Conservation (phyloP, 225 moss, liverwort and hornwort species). For the Pseudoscleropodium purum region DNA sequence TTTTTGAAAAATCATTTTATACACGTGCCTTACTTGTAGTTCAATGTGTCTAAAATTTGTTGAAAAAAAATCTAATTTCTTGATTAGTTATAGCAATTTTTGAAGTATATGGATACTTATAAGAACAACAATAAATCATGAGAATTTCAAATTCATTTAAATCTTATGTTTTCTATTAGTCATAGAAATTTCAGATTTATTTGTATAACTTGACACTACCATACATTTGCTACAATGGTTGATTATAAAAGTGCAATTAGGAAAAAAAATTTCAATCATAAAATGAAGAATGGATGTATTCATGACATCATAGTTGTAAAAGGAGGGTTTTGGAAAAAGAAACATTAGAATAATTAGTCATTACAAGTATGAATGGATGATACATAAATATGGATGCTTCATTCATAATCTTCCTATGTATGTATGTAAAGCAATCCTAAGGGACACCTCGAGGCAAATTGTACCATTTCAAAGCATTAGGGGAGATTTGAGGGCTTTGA, state of each 20-base stretch:
- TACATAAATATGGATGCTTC: too few relatives aligned
- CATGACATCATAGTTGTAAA: not conserved
- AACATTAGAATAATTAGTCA: not conserved
- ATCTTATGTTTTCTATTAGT: not conserved
- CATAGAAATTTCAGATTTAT: not conserved
- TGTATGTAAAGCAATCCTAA: not conserved
- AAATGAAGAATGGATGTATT: not conserved
- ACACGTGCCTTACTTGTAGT: not conserved
- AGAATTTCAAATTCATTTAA: not conserved
- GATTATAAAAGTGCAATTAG: not conserved
- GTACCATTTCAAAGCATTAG: not conserved
- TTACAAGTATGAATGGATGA: not conserved
- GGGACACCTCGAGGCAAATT: not conserved
- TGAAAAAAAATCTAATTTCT: not conserved
- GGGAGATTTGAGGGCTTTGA: too few relatives aligned
- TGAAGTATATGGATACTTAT: not conserved
- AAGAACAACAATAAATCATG: fast-evolving
- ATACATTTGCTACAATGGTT: fast-evolving
- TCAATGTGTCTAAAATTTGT: not conserved
- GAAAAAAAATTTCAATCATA: not conserved
- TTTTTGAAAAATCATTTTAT: too few relatives aligned
- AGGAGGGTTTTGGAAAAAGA: not conserved
- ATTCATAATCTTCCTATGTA: not conserved
- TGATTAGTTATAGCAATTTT: not conserved
- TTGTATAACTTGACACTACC: not conserved